Evolutionary conservation across 257 asterid species (phyloP).

Genomic region (Paraleonurus japonicus): DNA sequence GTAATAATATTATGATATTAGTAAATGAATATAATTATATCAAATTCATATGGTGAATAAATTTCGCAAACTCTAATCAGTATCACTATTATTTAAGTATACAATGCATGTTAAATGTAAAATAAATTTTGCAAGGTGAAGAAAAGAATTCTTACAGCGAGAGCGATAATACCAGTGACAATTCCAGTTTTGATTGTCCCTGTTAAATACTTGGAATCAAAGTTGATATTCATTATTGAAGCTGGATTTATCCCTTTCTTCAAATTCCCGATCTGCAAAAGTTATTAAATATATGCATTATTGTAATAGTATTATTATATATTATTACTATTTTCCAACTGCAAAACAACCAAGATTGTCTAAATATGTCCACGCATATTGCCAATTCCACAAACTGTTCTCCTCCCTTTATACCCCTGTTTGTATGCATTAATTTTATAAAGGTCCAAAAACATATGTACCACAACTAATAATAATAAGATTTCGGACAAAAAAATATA

Average conservation of each 20-base stretch:
- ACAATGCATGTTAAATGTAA: no score
- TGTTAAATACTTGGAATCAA: slow-evolving; percentile 58
- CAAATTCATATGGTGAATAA: no score
- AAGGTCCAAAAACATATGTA: neutral
- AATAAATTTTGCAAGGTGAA: neutral
- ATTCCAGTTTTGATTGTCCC: slow-evolving; percentile 73
- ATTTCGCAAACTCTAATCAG: no score
- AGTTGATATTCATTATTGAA: slow-evolving; percentile 63
- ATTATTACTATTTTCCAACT: neutral
- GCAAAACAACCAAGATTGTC: slow-evolving; percentile 10
- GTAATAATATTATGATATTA: no score
- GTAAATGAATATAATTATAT: no score
- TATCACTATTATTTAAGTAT: no score
- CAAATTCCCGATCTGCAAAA: slow-evolving; percentile 70
- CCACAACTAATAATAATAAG: neutral
- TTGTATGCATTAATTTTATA: neutral
- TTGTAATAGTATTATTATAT: neutral
- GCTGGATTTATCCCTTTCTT: slow-evolving; percentile 83
- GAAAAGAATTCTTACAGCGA: slow-evolving; percentile 55
- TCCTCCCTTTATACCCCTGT: neutral
- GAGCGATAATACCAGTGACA: slow-evolving; percentile 76
- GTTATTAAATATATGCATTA: neutral
- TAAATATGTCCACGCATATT: slow-evolving; percentile 18
- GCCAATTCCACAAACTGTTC: slow-evolving; percentile 1
- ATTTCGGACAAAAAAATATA: neutral